Conservation (phyloP, 441 rosid species). For the Aquilaria agallochum region DNA sequence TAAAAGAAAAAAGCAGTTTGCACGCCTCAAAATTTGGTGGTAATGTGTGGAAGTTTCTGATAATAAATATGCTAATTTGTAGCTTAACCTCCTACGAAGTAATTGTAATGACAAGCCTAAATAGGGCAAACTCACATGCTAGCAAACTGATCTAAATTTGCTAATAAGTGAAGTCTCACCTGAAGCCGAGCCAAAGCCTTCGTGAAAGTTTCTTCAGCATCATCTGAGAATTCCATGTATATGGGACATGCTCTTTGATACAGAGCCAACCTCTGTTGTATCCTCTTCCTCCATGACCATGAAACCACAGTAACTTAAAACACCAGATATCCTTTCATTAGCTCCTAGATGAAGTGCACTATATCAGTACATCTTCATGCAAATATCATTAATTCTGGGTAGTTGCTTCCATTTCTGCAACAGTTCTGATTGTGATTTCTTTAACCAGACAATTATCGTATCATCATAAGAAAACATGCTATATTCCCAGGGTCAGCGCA, state of each 20-base stretch:
- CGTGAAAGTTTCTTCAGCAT: conserved; percentile 85
- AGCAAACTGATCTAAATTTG: background rate
- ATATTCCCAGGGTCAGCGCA: too few species aligned
- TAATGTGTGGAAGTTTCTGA: too few species aligned
- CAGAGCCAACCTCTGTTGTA: conserved; percentile 82
- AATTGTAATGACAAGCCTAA: background rate
- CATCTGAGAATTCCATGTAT: conserved; percentile 84
- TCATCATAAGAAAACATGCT: too few species aligned
- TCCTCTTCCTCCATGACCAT: conserved; percentile 59
- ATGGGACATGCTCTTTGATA: conserved; percentile 95
- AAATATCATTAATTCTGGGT: too few species aligned
- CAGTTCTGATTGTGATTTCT: too few species aligned
- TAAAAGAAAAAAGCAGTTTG: too few species aligned
- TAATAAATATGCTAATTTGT: background rate
- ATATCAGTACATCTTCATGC: too few species aligned
- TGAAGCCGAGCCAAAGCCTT: conserved; percentile 67
- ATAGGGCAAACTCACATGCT: background rate
- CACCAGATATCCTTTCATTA: too few species aligned
- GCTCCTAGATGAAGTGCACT: background rate
- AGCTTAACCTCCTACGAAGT: background rate
- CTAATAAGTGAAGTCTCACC: conserved; percentile 28
- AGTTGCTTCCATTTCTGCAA: too few species aligned
- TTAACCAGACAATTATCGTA: too few species aligned
- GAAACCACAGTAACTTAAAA: background rate
- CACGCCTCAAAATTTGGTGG: background rate